These are phyloP conservation scores for Xylaria sp. DNA, from an alignment of 2,329 filamentous ascomycete genomes.

Conservation along the genomic window DNA sequence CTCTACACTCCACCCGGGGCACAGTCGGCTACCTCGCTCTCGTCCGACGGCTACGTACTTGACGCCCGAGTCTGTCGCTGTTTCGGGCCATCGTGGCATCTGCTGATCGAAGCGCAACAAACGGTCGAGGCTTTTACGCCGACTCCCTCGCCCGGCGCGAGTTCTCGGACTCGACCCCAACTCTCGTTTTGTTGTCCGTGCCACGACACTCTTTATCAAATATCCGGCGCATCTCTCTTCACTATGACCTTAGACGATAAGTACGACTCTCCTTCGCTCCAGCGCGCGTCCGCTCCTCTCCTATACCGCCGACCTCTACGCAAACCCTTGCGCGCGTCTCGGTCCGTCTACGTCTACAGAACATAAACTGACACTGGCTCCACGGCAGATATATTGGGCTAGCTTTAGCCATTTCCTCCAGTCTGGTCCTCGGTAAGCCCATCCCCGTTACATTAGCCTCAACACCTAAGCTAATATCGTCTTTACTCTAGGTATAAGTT, in stretches of 20 bases:
- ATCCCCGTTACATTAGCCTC: conserved; percentile 9
- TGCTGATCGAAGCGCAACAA: conserved; percentile 44
- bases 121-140: conserved; percentile 37
- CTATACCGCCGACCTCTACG: background rate
- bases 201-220: conserved; percentile 23
- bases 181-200: conserved; percentile 22
- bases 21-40: conserved; percentile 15
- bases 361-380: conserved; percentile 48
- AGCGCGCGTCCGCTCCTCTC: conserved; percentile 22
- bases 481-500: conserved; percentile 78
- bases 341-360: background rate
- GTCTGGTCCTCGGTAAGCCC: conserved; percentile 77
- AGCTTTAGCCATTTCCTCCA: conserved; percentile 78
- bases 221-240: conserved; percentile 39
- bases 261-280: conserved; percentile 49
- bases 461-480: conserved; percentile 31
- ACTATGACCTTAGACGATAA: conserved; percentile 60
- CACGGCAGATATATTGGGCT: conserved; percentile 77
- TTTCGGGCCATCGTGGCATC: conserved; percentile 46
- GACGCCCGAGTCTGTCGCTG: conserved; percentile 35
- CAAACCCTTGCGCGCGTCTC: background rate
- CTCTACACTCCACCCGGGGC: background rate
- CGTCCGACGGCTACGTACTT: conserved; percentile 6
- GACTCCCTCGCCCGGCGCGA: conserved; percentile 49
- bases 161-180: conserved; percentile 36